Conservation (phyloP, 192 early-diverging fungal genomes). For the Gryganskiella cystojenkinii region DNA sequence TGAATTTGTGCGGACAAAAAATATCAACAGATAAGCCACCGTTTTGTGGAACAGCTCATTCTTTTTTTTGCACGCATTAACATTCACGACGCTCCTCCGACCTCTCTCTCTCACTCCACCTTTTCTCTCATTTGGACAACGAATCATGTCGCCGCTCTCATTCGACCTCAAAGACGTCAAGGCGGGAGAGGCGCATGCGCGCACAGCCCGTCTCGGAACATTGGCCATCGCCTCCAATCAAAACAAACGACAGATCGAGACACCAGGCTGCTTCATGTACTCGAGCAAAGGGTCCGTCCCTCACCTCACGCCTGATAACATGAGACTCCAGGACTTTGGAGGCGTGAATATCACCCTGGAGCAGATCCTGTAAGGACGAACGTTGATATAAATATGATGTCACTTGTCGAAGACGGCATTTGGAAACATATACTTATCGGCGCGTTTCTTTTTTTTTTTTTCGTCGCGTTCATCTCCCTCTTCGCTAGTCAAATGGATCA, state of each 20-base stretch:
- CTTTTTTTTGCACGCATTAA: too few relatives aligned
- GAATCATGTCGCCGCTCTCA: too few relatives aligned
- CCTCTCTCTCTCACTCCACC: too few relatives aligned
- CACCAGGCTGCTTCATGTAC: constrained; percentile 66
- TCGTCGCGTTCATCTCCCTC: background rate
- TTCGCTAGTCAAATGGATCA: constrained; percentile 25
- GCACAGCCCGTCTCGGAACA: too few relatives aligned
- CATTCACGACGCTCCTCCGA: too few relatives aligned
- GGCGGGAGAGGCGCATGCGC: too few relatives aligned
- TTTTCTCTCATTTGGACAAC: too few relatives aligned
- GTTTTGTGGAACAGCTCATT: too few relatives aligned
- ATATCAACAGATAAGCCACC: too few relatives aligned
- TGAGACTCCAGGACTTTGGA: constrained; percentile 52
- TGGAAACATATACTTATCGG: background rate
- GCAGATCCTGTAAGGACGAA: constrained; percentile 49
- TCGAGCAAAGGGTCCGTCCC: constrained; percentile 63
- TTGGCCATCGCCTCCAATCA: too few relatives aligned
- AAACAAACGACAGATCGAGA: constrained; percentile 44
- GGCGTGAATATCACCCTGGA: constrained; percentile 61
- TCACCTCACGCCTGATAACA: constrained; percentile 64
- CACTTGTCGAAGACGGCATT: background rate
- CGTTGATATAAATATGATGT: background rate
- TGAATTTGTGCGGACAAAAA: too few relatives aligned
- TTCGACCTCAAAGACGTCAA: too few relatives aligned
- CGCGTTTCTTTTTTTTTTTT: background rate